Percentiles rank a stretch among this genome's conserved stretches.
Conservation (phyloP, 2,329 filamentous ascomycete species). For the Scedosporium minutisporum region DNA sequence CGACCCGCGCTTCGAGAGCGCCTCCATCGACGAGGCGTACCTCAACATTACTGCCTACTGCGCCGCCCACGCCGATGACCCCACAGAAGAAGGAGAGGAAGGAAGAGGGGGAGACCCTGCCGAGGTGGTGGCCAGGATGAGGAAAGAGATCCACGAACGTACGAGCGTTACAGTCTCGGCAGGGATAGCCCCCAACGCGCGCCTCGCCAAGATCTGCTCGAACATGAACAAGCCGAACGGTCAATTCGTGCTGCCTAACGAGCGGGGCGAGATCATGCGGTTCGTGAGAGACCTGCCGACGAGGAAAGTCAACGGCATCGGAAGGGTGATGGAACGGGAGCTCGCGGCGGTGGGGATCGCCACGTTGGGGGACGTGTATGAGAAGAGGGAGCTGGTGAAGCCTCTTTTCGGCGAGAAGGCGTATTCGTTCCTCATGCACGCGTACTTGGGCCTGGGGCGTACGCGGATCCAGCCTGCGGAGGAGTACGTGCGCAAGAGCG, state of each 20-base stretch:
- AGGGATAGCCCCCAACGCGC: constrained; percentile 87
- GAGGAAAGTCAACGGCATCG: constrained; percentile 90
- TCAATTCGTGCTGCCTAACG: constrained; percentile 66
- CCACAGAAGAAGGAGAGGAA: background rate
- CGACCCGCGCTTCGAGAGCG: constrained; percentile 82
- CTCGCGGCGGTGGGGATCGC: constrained; percentile 78
- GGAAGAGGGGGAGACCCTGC: constrained; percentile 50
- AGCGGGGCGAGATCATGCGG: constrained; percentile 64
- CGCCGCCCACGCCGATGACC: constrained; percentile 41
- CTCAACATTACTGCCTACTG: constrained; percentile 91
- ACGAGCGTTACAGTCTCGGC: constrained; percentile 85
- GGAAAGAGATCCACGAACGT: constrained; percentile 63
- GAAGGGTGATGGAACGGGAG: constrained; percentile 85
- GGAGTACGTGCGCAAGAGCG: constrained; percentile 83
- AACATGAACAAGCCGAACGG: constrained; percentile 97
- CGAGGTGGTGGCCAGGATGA: constrained; percentile 67
- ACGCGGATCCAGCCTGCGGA: constrained; percentile 80
- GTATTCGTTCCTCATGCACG: constrained; percentile 74
- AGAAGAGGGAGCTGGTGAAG: constrained; percentile 60
- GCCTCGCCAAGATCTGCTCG: constrained; percentile 88
- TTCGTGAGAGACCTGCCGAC: constrained; percentile 82
- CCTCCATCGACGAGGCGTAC: constrained; percentile 94
- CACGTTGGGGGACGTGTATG: constrained; percentile 80
- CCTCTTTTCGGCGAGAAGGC: constrained; percentile 87
- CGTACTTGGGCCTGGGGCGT: constrained; percentile 76